Evolutionary conservation across 1,284 basidiomycete genomes (phyloP), one percentile per base, ranked within the genome.

Genomic region (Exobasidium rhododendri): DNA sequence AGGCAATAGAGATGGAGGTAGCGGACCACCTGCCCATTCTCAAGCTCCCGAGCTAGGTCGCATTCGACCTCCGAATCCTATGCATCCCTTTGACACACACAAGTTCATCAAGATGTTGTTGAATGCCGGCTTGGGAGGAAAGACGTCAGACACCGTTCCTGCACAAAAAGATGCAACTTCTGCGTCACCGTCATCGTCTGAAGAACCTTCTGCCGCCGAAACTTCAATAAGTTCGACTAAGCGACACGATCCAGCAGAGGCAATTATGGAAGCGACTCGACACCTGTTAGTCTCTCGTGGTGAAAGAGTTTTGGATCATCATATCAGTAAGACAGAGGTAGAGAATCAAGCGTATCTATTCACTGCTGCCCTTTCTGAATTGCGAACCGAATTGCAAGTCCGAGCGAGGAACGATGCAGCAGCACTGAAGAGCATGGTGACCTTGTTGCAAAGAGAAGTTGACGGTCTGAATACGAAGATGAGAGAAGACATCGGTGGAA

Each of bases 291-390:
- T 90, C 2, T 86, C 88, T 69, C 85, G 91, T 31, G 84, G 90
- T 56, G 87, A 87, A n/a, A 82, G 85, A 68, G 89, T 94, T 4
- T 83, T 85, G 61, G 82, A 86, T 57, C 87, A 89, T 59, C 88
- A 90, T 44, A 82, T 97, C 74, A 88, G 87, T 43, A 84, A 85
- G 49, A 90, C 94, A 80, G 93, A 97, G 78, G 80, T 93, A 58
- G 93, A 94, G 80, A 94, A 94, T 80, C 73, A 94, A 86, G 92
- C 92, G 11, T 99, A 99, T 80, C 84, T 97, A 28, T 97, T 97
- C 81, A 87, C 88, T 58, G 94, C 96, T 10, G 96, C 94, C 0
- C 81, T 98, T 28, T 90, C 91, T 0, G 93, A 98, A 80, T 83
- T 97, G 46, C 86, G 92, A 17, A 89, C 91, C 3, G 94, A 97